Evolutionary conservation across 805 yeast species (phyloP).

Genomic region (Sporopachydermia quercuum): DNA sequence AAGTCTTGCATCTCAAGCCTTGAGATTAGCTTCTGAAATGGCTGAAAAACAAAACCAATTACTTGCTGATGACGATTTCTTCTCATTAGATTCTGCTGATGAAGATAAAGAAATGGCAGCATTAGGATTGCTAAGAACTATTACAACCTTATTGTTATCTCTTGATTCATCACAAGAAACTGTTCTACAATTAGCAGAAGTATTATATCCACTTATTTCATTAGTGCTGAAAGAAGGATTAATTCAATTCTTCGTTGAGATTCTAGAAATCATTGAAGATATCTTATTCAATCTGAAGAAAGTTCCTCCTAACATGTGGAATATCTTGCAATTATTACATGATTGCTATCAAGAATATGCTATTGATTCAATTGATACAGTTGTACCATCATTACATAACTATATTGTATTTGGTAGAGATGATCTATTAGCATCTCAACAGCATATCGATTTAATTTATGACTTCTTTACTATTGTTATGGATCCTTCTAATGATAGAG

Average conservation of each 20-base stretch:
- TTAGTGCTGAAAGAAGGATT: constrained; percentile 50
- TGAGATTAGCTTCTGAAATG: constrained; percentile 53
- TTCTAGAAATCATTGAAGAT: constrained; percentile 60
- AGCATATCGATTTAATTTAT: constrained; percentile 32
- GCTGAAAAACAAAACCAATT: constrained; percentile 32
- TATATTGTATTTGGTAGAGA: constrained; percentile 47
- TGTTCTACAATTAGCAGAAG: constrained; percentile 47
- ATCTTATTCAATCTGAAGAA: constrained; percentile 44
- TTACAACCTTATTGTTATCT: constrained; percentile 67
- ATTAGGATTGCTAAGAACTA: constrained; percentile 63
- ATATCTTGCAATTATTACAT: constrained; percentile 38
- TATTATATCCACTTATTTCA: constrained; percentile 53
- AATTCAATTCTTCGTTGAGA: constrained; percentile 63
- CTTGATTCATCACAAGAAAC: constrained; percentile 68
- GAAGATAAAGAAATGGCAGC: constrained; percentile 75
- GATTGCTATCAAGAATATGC: constrained; percentile 24
- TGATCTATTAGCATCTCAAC: constrained; percentile 31
- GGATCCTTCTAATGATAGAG: constrained; percentile 19
- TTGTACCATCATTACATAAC: constrained; percentile 59
- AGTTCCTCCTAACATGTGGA: constrained; percentile 67
- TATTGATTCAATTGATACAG: constrained; percentile 59
- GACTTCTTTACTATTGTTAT: constrained; percentile 28
- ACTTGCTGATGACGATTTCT: constrained; percentile 21
- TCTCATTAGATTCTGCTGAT: constrained; percentile 22
- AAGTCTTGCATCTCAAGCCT: constrained; percentile 50